Evolutionary conservation across 2,329 filamentous ascomycete genomes (phyloP), one percentile per base, ranked within the genome.

Genomic region (Thermoascus crustaceus): DNA sequence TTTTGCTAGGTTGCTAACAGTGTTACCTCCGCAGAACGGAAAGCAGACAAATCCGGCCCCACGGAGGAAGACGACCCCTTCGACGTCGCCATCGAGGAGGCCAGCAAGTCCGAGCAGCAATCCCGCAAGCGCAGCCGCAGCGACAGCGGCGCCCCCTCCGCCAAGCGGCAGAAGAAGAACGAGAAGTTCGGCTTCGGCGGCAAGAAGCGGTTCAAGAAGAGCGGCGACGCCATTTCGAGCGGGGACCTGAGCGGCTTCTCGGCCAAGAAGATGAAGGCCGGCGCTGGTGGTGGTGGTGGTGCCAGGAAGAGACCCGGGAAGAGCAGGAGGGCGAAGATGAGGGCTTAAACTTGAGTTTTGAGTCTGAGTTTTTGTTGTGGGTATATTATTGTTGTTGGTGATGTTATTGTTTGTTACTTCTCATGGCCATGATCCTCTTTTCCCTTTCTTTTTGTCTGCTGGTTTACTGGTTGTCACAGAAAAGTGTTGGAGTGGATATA

Each of bases 161-260:
- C 59, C 44, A 96, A 96, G 71, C 81, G 91, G 41, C 76, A 83
- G 59, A 94, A 94, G 78, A 94, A 93, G 71, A 81, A 98, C 58
- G 75, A 84, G 47, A 95, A 94, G 68, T 96, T 81, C 60, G 91
- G 91, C 16, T 94, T 89, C 55, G 91, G 91, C 41, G 91, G 91
- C 50, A 95, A 94, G 78, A 98, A 98, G 74, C 74, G 82, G 37
- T 80, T 87, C 58, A 66, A 73, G 38, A 98, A 98, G 76, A 94
- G 87, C 42, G 86, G 86, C 48, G 88, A 95, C 63, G 87, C 88
- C 32, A 58, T 74, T 43, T 93, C 85, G 46, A 87, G 80, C 30
- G 81, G 77, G 42, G 91, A 98, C 60, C 66, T 93, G 48, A 77
- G 77, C 43, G 78, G 76, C 1, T 96, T 93, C 68, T 87, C 81